phyloP scores from a whole-genome alignment of 2,329 filamentous ascomycete genomes.

The Fusarium sp. region DNA sequence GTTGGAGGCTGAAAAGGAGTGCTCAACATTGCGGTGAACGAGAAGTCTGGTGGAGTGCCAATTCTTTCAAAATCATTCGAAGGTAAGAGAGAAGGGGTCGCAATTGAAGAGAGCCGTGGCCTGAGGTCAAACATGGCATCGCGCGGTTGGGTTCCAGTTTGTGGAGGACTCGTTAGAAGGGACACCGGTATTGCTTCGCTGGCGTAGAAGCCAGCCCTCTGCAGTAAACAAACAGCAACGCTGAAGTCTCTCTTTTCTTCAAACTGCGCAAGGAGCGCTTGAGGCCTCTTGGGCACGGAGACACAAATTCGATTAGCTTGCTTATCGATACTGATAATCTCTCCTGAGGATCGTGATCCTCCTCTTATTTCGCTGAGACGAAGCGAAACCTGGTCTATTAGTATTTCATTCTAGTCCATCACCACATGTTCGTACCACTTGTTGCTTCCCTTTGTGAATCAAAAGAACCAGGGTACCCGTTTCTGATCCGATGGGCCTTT shows the following conservation, averaged over 20 bases:
- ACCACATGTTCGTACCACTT: conserved; percentile 42
- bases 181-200: conserved; percentile 27
- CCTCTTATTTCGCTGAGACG: conserved; percentile 46
- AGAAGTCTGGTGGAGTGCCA: conserved; percentile 8
- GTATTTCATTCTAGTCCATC: background rate
- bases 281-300: conserved; percentile 41
- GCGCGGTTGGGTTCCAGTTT: background rate
- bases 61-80: background rate
- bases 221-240: conserved; percentile 49
- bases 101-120: conserved; percentile 48
- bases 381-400: conserved; percentile 47
- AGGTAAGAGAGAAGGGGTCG: conserved; percentile 2
- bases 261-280: conserved; percentile 48
- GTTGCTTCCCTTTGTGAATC: conserved; percentile 40
- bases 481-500: conserved; percentile 28
- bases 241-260: conserved; percentile 51
- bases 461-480: conserved; percentile 44
- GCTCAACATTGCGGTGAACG: conserved; percentile 35
- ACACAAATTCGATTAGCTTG: conserved; percentile 43
- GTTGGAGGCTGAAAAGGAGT: conserved; percentile 2
- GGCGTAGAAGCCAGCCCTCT: conserved; percentile 49
- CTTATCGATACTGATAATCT: conserved; percentile 43
- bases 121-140: conserved; percentile 19
- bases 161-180: background rate
- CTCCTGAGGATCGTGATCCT: conserved; percentile 2